Percentiles rank a stretch among this genome's conserved stretches.
Evolutionary conservation across 306 rosid species (phyloP).

Genomic region (Acacia confusa): DNA sequence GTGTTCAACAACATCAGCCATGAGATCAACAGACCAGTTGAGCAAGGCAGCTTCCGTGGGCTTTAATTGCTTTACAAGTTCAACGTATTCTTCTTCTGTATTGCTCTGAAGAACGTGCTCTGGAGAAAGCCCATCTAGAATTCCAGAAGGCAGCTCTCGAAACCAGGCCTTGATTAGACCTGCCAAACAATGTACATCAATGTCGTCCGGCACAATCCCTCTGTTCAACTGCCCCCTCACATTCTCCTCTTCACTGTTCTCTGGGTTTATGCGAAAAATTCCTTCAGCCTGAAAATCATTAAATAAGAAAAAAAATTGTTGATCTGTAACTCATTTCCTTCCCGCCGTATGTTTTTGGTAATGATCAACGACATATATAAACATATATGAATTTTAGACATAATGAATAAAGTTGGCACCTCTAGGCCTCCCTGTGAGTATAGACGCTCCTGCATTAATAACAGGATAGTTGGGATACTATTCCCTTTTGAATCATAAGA

Average conservation of each 20-base stretch:
- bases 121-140: slow-evolving; percentile 93
- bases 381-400: not conserved
- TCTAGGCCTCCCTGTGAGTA: slow-evolving; percentile 84
- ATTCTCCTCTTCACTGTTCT: slow-evolving; percentile 86
- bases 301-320: not conserved
- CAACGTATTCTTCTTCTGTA: slow-evolving; percentile 76
- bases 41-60: slow-evolving; percentile 77
- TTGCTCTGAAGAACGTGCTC: slow-evolving; percentile 87
- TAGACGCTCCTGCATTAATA: slow-evolving; percentile 92
- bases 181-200: slow-evolving; percentile 88
- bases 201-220: slow-evolving; percentile 82
- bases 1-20: slow-evolving; percentile 93
- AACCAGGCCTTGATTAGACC: slow-evolving; percentile 96
- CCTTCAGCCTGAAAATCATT: slow-evolving; percentile 79
- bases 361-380: not conserved
- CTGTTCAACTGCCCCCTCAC: slow-evolving; percentile 83
- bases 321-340: not conserved
- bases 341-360: not conserved
- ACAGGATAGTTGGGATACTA: slow-evolving; percentile 84
- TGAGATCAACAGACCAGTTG: slow-evolving; percentile 86
- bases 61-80: slow-evolving; percentile 74
- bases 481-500: slow-evolving; percentile 84
- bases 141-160: slow-evolving; percentile 92
- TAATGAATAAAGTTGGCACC: slow-evolving; percentile 39
- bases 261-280: slow-evolving; percentile 89